Conservation (phyloP, 345 rosid genomes). For the Boechera divaricarpa region DNA sequence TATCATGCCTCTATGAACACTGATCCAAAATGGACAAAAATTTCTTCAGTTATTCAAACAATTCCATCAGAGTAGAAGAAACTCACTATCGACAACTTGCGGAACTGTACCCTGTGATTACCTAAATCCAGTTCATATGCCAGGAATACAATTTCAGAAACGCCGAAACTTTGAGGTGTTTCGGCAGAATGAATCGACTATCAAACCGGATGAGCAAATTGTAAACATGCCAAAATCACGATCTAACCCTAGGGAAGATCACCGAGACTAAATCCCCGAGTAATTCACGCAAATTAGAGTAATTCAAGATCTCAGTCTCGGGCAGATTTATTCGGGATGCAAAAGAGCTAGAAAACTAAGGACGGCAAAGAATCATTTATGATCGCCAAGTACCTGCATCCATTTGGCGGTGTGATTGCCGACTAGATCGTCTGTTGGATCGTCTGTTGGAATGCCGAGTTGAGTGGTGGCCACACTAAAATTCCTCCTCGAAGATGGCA, state of each 20-base stretch:
- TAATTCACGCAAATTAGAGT: background rate
- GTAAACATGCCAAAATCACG: slow-evolving; percentile 11
- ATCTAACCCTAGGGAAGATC: slow-evolving; percentile 18
- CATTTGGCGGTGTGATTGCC: slow-evolving; percentile 89
- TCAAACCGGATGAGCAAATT: background rate
- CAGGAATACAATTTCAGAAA: background rate
- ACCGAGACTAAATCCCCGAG: background rate
- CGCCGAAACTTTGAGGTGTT: background rate
- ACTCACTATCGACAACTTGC: background rate
- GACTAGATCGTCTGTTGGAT: slow-evolving; percentile 34
- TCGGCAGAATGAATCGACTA: slow-evolving; percentile 1
- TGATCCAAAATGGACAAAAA: background rate
- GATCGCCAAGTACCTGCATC: slow-evolving; percentile 71
- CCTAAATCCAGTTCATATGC: slow-evolving; percentile 5
- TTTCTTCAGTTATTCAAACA: background rate
- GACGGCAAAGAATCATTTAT: background rate
- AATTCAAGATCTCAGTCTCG: background rate
- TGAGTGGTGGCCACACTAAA: slow-evolving; percentile 48
- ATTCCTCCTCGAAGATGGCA: slow-evolving; percentile 54
- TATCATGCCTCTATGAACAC: background rate
- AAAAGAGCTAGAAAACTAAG: background rate
- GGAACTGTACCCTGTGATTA: background rate
- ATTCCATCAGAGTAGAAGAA: background rate
- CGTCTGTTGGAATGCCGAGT: slow-evolving; percentile 42
- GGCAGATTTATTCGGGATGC: background rate